Base-by-base conservation (phyloP, 2,329 filamentous ascomycete genomes). In the Penicillium sp. region DNA sequence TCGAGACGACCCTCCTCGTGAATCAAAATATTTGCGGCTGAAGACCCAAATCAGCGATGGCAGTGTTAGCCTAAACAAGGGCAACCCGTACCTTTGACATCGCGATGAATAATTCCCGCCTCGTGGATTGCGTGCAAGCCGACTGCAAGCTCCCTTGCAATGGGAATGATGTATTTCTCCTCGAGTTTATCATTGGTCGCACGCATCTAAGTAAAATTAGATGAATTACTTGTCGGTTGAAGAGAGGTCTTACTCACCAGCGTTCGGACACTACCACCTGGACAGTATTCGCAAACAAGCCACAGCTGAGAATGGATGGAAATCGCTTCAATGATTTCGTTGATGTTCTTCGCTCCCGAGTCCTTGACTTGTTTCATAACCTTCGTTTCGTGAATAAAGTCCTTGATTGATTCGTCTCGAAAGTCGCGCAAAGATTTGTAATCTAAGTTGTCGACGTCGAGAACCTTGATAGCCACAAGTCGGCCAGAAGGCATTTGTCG, bases 221-320 rank as follows among this genome's bases (percentile, higher is more conserved):
- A 11, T n/a, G 24, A 9, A 9, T 25, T 3, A 18, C 32, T 41
- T 38, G 26, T 47, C 60, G 6, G 3, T 32, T 11, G 12, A 45
- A 28, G 44, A 42, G 35, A 24, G 11, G 8, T 4, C 18, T 39
- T 9, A 38, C 76, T 73, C 74, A 83, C 81, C 57, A 85, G 60
- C 7, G 82, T 84, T 49, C 80, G 76, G 5, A 85, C 76, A 66
- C 82, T 85, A 45, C 82, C 82, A 55, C 82, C 82, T 26, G 81
- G 81, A 52, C 80, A 83, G 61, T 84, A 84, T 61, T 84, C 82
- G 63, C 78, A 82, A 46, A 85, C 75, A 52, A 85, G 76, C 82
- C 82, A 85, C 24, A 85, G 68, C 56, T 84, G 80, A 44, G 79
- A 80, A 55, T 84, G 80, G 24, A 84, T 76, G 3, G 80, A 76